Evolutionary conservation across 768 basidiomycete genomes (phyloP), one percentile per base, ranked within the genome.

Genomic region (Boletus barrowsii): DNA sequence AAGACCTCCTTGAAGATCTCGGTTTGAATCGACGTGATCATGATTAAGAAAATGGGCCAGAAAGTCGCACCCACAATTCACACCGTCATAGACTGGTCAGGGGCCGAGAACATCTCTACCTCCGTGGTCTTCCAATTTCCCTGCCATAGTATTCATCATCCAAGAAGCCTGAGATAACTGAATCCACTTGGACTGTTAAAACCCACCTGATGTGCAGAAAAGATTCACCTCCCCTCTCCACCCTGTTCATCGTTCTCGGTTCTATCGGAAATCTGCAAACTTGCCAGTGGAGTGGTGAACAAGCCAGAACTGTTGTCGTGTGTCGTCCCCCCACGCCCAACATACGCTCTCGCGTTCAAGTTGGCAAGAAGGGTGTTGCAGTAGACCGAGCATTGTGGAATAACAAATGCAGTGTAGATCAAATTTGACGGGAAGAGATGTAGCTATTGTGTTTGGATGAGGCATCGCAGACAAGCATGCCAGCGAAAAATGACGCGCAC

Each of bases 341-440:
- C 24, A 24, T 45, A 39, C 14, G 7, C 26, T 39, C 51, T 26
- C 3, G 39, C 37, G n/a, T 53, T 53, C 44, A 53, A 20, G 51
- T 52, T 45, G n/a, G 42, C 51, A 18, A 52, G 51, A 3, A 52
- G 43, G 13, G 51, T 52, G 20, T 46, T 53, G 13, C 51, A 53
- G 44, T 53, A 53, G 8, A 53, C 20, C 29, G 43, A 14, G 32
- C 46, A 54, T 6, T 47, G 53, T 33, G 53, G 46, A 10, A 42
- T 11, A 9, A 22, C 24, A 9, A 46, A 48, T 20, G 41, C 26
- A 17, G 30, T 4, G 24, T 48, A 33, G 18, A 54, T 15, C 10
- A 42, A 4, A 18, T 29, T 48, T 9, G 13, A 17, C 15, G 53
- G 46, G 14, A 35, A 42, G 9, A 29, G 5, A 7, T 18, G 26